phyloP scores from a whole-genome alignment of 2,329 filamentous ascomycete species.

The Diaporthe aspalathi region DNA sequence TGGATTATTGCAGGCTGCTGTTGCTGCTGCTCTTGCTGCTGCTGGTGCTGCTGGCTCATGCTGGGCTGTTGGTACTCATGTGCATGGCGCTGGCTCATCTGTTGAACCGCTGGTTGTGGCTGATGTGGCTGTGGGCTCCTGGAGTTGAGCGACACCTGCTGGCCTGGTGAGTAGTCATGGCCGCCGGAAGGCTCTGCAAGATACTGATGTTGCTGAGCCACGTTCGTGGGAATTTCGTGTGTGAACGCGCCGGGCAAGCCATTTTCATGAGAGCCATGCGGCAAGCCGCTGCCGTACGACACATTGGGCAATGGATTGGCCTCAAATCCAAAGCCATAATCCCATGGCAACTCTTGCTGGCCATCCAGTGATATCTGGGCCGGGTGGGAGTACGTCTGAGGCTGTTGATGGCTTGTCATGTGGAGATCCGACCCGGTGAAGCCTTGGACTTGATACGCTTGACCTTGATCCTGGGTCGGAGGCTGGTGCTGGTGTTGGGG shows the following conservation, averaged over 20 bases:
- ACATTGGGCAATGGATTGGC: constrained; percentile 27
- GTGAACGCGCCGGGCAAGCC: constrained; percentile 24
- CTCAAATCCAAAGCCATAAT: constrained; percentile 36
- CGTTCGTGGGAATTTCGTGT: constrained; percentile 31
- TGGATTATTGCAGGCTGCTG: constrained; percentile 32
- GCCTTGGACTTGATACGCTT: constrained; percentile 35
- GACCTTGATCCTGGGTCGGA: constrained; percentile 21
- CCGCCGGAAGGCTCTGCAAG: constrained; percentile 12
- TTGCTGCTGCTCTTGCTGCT: constrained; percentile 42
- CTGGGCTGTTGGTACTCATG: constrained; percentile 39
- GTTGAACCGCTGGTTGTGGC: constrained; percentile 36
- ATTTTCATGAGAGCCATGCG: constrained; percentile 28
- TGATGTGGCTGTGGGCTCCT: constrained; percentile 36
- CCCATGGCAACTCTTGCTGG: constrained; percentile 31
- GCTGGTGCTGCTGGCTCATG: constrained; percentile 45
- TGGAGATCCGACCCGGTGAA: constrained; percentile 27
- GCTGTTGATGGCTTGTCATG: constrained; percentile 34
- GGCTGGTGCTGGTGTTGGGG: background rate
- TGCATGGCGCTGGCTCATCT: constrained; percentile 33
- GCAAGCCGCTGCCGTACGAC: constrained; percentile 26
- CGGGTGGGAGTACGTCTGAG: constrained; percentile 30
- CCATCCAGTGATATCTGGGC: constrained; percentile 32
- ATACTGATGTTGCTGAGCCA: constrained; percentile 35
- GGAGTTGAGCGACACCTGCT: constrained; percentile 13
- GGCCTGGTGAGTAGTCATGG: constrained; percentile 17